Conservation (phyloP, 352 stramenopile genomes). For the Globisporangium okanoganense region DNA sequence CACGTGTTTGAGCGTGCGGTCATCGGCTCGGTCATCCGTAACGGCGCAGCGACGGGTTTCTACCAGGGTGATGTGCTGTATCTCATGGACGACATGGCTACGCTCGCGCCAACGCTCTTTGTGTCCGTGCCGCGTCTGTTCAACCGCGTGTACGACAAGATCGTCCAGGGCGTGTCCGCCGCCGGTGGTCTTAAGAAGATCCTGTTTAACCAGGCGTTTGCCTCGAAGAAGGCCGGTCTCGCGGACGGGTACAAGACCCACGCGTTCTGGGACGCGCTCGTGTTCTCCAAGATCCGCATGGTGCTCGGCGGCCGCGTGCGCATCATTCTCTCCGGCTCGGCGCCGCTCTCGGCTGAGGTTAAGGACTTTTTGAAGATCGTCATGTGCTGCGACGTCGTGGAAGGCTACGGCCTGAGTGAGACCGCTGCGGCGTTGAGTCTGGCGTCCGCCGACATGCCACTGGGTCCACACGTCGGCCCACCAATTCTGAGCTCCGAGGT, state of each 20-base stretch:
- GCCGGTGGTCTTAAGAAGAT: conserved; percentile 59
- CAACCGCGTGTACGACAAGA: conserved; percentile 97
- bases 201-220: conserved; percentile 65
- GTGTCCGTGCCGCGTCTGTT: conserved; percentile 93
- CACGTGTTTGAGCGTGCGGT: conserved; percentile 96
- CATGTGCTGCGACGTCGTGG: conserved; percentile 89
- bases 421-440: conserved; percentile 85
- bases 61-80: conserved; percentile 87
- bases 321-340: conserved; percentile 92
- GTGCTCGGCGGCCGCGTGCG: conserved; percentile 88
- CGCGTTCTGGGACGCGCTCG: conserved; percentile 91
- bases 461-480: conserved; percentile 90
- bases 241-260: conserved; percentile 57
- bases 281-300: conserved; percentile 95
- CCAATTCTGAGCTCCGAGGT: conserved; percentile 87
- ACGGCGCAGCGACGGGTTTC: conserved; percentile 68
- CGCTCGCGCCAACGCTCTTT: conserved; percentile 91
- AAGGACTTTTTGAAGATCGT: conserved; percentile 97
- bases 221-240: conserved; percentile 50
- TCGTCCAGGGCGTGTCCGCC: conserved; percentile 68
- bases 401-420: conserved; percentile 97
- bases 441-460: conserved; percentile 40
- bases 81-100: conserved; percentile 93
- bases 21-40: conserved; percentile 78
- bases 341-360: conserved; percentile 88